Percentiles rank a stretch among this genome's conserved stretches.
Evolutionary conservation across 345 rosid species (phyloP).

Genomic region (Linum trigynum): DNA sequence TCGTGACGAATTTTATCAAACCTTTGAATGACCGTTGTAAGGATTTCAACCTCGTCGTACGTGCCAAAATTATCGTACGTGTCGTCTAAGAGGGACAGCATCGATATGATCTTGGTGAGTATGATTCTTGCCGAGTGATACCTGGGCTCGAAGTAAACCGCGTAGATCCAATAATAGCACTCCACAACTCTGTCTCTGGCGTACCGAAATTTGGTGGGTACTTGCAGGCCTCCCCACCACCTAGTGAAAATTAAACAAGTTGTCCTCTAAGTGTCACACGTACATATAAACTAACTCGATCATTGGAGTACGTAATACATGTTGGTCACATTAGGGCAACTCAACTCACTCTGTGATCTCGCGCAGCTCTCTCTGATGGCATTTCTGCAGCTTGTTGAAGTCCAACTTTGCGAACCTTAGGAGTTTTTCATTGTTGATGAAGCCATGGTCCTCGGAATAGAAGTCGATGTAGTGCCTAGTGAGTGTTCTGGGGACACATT

Average conservation of each 20-base stretch:
- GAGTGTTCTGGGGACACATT: conserved; percentile 14
- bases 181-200: conserved; percentile 21
- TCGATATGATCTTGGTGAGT: conserved; percentile 9
- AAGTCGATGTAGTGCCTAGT: conserved; percentile 17
- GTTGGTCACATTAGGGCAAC: too few species aligned
- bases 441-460: conserved; percentile 8
- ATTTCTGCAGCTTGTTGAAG: conserved; percentile 20
- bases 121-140: conserved; percentile 9
- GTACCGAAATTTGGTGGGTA: conserved; percentile 15
- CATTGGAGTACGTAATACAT: too few species aligned
- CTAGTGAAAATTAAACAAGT: conserved; percentile 1
- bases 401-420: conserved; percentile 29
- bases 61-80: too few species aligned
- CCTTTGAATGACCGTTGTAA: conserved; percentile 13
- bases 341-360: not conserved
- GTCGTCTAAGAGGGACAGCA: conserved; percentile 13
- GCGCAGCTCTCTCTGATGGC: conserved; percentile 17
- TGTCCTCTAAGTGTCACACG: too few species aligned
- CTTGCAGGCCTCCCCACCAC: conserved; percentile 25
- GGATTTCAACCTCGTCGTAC: too few species aligned
- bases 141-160: conserved; percentile 16
- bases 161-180: not conserved
- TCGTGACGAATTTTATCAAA: not conserved
- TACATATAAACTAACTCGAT: too few species aligned
- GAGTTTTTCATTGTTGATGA: conserved; percentile 6